A percentile compares a stretch with the other conserved stretches of the same genome.
Conservation (phyloP, 176 grass and related monocot genomes). For the Rhynchospora tenuis region DNA sequence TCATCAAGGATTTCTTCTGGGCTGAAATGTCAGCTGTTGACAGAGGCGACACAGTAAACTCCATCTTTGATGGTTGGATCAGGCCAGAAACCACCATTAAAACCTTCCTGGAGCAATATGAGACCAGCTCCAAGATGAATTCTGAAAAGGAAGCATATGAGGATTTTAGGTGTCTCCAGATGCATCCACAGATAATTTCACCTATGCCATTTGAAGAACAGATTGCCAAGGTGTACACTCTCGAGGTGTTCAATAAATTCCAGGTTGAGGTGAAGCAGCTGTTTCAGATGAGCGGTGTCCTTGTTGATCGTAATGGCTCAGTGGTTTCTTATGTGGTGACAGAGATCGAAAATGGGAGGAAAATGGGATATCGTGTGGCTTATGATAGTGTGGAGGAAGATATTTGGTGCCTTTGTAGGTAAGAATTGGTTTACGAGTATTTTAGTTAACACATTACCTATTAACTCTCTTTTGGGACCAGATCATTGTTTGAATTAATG, state of each 20-base stretch:
- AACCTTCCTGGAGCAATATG: slow-evolving; percentile 67
- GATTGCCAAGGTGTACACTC: slow-evolving; percentile 61
- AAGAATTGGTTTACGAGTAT: neutral
- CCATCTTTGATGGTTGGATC: slow-evolving; percentile 66
- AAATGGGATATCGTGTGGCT: slow-evolving; percentile 61
- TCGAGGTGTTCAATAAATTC: slow-evolving; percentile 68
- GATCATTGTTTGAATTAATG: neutral
- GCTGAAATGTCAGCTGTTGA: slow-evolving; percentile 64
- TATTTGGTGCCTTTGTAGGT: slow-evolving; percentile 68
- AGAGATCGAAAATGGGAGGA: slow-evolving; percentile 44
- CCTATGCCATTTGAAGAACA: slow-evolving; percentile 47
- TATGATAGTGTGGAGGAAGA: slow-evolving; percentile 73
- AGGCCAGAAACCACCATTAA: slow-evolving; percentile 52
- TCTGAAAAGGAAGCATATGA: slow-evolving; percentile 62
- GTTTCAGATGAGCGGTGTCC: slow-evolving; percentile 48
- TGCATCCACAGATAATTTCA: slow-evolving; percentile 42
- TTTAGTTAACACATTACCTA: neutral
- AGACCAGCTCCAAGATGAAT: slow-evolving; percentile 43
- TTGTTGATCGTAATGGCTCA: slow-evolving; percentile 47
- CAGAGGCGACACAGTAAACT: slow-evolving; percentile 45
- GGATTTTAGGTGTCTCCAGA: slow-evolving; percentile 63
- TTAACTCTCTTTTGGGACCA: neutral
- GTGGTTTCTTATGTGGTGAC: slow-evolving; percentile 58
- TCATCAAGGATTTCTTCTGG: slow-evolving; percentile 71
- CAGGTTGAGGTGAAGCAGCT: slow-evolving; percentile 54